Percentiles rank a stretch among this genome's conserved stretches.
Conservation (phyloP, 495 filamentous ascomycete species). For the Talaromyces trachyspermus region DNA sequence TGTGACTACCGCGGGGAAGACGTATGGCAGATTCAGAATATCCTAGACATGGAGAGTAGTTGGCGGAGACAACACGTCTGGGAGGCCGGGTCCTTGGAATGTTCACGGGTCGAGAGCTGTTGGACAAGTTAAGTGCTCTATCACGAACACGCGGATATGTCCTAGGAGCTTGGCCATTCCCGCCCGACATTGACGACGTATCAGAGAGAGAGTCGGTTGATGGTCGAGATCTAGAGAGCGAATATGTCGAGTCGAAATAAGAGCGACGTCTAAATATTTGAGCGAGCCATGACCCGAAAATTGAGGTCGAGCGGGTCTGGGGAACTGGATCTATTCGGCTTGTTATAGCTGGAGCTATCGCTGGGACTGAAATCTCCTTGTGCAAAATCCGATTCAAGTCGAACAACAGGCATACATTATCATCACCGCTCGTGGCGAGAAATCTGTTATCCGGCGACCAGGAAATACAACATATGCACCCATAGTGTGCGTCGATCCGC, state of each 20-base stretch:
- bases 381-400: constrained; percentile 34
- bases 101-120: no score
- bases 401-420: constrained; percentile 83
- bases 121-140: background rate
- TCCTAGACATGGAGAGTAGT: background rate
- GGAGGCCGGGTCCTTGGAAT: background rate
- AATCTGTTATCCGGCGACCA: constrained; percentile 73
- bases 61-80: background rate
- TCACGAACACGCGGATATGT: background rate
- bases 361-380: background rate
- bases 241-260: background rate
- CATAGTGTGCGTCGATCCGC: constrained; percentile 69
- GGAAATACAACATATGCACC: constrained; percentile 86
- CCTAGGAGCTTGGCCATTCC: background rate
- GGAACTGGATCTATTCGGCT: background rate
- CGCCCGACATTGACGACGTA: background rate
- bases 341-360: background rate
- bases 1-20: constrained; percentile 48
- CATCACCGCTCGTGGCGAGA: constrained; percentile 88
- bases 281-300: background rate
- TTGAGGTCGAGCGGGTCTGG: background rate
- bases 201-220: background rate
- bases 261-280: constrained; percentile 3
- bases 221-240: background rate
- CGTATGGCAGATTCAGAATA: background rate